These are phyloP conservation scores for Penicillium sp. DNA, from an alignment of 2,329 filamentous ascomycete species.

Conservation along the genomic window DNA sequence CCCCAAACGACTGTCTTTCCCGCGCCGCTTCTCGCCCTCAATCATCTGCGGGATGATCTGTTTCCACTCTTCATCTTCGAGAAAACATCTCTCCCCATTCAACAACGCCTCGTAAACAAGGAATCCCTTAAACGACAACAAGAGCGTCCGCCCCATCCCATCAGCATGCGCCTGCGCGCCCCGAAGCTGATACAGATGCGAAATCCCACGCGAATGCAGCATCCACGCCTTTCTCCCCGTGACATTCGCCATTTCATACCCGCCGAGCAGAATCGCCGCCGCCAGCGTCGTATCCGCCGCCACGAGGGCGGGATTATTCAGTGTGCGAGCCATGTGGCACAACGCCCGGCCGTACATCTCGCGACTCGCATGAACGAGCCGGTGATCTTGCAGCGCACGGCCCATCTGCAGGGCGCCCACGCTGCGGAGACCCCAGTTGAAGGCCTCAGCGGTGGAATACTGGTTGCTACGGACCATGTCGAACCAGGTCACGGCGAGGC, in stretches of 20 bases:
- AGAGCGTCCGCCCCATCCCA: slow-evolving; percentile 23
- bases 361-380: slow-evolving; percentile 18
- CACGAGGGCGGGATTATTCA: slow-evolving; percentile 14
- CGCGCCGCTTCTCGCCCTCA: slow-evolving; percentile 11
- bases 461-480: slow-evolving; percentile 20
- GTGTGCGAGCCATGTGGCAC: slow-evolving; percentile 9
- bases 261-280: slow-evolving; percentile 20
- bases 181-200: slow-evolving; percentile 16
- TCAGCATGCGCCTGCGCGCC: slow-evolving; percentile 17
- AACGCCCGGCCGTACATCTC: slow-evolving; percentile 23
- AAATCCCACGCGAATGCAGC: slow-evolving; percentile 24
- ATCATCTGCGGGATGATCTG: slow-evolving; percentile 13
- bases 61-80: slow-evolving; percentile 20
- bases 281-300: slow-evolving; percentile 20
- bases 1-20: slow-evolving; percentile 15
- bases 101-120: slow-evolving; percentile 22
- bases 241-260: slow-evolving; percentile 24
- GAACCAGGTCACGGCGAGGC: slow-evolving; percentile 23
- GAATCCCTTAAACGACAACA: slow-evolving; percentile 24
- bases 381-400: slow-evolving; percentile 12
- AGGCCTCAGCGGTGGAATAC: slow-evolving; percentile 3
- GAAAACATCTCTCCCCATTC: slow-evolving; percentile 22
- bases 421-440: slow-evolving; percentile 17
- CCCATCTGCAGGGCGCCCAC: slow-evolving; percentile 21
- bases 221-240: slow-evolving; percentile 22